Evolutionary conservation across 2,329 filamentous ascomycete species (phyloP).

Genomic region (Penicillium griseofulvum): DNA sequence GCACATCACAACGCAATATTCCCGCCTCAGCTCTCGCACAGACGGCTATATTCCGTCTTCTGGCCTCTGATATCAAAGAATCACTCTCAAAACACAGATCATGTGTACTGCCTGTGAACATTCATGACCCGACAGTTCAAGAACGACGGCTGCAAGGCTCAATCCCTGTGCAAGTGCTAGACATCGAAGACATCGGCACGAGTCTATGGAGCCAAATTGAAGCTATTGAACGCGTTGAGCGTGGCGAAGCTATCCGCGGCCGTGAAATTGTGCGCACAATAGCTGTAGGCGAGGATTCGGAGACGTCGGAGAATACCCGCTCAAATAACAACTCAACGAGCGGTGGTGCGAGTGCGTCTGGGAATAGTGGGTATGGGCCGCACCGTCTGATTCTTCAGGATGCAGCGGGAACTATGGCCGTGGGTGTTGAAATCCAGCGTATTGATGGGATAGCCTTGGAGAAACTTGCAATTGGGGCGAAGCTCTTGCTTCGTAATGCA

Average conservation of each 20-base stretch:
- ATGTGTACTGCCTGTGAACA: constrained; percentile 55
- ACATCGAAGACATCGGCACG: constrained; percentile 76
- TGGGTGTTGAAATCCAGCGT: constrained; percentile 68
- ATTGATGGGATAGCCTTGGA: constrained; percentile 64
- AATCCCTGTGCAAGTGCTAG: constrained; percentile 76
- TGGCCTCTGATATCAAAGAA: constrained; percentile 71
- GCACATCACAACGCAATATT: constrained; percentile 52
- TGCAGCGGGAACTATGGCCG: constrained; percentile 64
- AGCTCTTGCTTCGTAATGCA: constrained; percentile 68
- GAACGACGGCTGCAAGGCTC: constrained; percentile 60
- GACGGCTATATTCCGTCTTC: constrained; percentile 75
- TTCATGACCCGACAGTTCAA: constrained; percentile 54
- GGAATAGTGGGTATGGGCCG: constrained; percentile 50
- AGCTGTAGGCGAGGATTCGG: constrained; percentile 50
- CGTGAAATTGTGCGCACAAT: constrained; percentile 77
- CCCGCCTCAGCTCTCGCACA: constrained; percentile 71
- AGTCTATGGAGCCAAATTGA: constrained; percentile 87
- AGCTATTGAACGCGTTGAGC: constrained; percentile 56
- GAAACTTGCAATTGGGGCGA: constrained; percentile 70
- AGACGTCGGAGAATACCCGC: constrained; percentile 28
- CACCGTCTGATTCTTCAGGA: constrained; percentile 85
- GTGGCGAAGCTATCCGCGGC: constrained; percentile 57
- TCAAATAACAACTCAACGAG: constrained; percentile 9
- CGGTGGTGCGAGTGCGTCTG: constrained; percentile 13
- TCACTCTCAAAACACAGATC: constrained; percentile 51